Percentiles rank a stretch among this genome's conserved stretches.
Conservation (phyloP, 2,329 filamentous ascomycete species). For the Aspergillus transmontanensis region DNA sequence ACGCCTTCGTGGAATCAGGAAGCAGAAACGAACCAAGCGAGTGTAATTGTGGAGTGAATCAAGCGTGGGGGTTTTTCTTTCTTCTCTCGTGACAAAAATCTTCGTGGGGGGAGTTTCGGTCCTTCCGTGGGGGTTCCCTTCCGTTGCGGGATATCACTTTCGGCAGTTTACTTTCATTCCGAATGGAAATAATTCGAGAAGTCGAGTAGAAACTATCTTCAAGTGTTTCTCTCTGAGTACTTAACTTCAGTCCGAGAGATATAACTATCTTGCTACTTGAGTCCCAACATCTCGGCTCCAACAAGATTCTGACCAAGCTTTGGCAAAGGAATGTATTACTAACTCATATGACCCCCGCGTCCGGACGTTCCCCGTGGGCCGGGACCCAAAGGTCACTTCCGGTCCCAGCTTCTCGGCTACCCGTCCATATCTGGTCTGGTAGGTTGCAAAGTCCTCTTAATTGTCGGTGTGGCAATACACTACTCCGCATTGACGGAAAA, state of each 20-base stretch:
- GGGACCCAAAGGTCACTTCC: background rate
- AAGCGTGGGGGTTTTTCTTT: background rate
- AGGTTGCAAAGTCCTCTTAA: background rate
- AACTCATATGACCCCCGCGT: background rate
- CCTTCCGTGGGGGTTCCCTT: background rate
- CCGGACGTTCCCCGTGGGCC: background rate
- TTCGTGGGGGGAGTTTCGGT: background rate
- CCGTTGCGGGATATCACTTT: background rate
- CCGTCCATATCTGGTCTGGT: background rate
- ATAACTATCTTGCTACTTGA: too few relatives aligned
- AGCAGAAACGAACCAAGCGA: background rate
- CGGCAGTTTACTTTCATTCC: background rate
- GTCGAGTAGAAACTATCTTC: background rate
- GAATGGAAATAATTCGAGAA: background rate
- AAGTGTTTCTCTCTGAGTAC: too few relatives aligned
- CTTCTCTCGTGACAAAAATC: background rate
- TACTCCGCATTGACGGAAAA: background rate
- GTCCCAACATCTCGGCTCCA: too few relatives aligned
- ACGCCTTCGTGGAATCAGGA: constrained; percentile 6
- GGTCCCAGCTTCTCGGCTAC: background rate
- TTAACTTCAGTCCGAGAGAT: too few relatives aligned
- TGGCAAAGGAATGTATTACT: background rate
- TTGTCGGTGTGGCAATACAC: background rate
- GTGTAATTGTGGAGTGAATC: background rate
- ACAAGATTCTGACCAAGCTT: background rate